Evolutionary conservation across 2,329 filamentous ascomycete species (phyloP), one percentile per base, ranked within the genome.

Genomic region (Aspergillus tamarii): DNA sequence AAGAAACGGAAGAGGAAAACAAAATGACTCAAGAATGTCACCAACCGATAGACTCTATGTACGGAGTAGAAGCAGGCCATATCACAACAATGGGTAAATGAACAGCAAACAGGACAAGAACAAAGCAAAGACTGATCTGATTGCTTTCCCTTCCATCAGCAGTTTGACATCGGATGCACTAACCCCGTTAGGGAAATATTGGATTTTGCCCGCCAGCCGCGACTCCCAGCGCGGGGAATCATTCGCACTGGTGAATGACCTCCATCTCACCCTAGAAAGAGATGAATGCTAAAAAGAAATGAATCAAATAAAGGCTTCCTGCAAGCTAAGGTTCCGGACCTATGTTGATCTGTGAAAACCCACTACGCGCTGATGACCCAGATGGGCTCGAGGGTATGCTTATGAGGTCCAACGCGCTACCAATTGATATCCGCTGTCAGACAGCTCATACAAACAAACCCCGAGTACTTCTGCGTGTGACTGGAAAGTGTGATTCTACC

Each of bases 401-500:
- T 43, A 41, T 30, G 19, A 36, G 55, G 55, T 46, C 12, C 12
- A 41, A 57, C 39, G 34, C 55, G 56, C 36, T 39, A 52, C 48
- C 30, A 54, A 39, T 46, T 55, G 46, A 55, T 43, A 53, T 55
- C 11, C 23, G 60, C 23, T 12, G 9, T 14, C 30, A 58, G 55
- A 62, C 32, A 58, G 46, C 14, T 23, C 48, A 43, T 50, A 21
- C 60, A 54, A 59, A 21, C 60, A 54, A 59, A 43, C 14, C 36
- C 43, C 48, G 21, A 57, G 36, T 34, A 43, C 12, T 6, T 53
- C 43, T 60, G 53, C 57, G 58, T 64, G 62, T 64, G 62, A 64
- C 62, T 53, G 26, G 52, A 43, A 54, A 61, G 57, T 63, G 61
- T 63, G 61, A 60, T 63, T 32, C 21, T 16, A 19, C 28, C 30